phyloP scores from a whole-genome alignment of 1,139 yeast species.

The Geotrichum phurueaensis region DNA sequence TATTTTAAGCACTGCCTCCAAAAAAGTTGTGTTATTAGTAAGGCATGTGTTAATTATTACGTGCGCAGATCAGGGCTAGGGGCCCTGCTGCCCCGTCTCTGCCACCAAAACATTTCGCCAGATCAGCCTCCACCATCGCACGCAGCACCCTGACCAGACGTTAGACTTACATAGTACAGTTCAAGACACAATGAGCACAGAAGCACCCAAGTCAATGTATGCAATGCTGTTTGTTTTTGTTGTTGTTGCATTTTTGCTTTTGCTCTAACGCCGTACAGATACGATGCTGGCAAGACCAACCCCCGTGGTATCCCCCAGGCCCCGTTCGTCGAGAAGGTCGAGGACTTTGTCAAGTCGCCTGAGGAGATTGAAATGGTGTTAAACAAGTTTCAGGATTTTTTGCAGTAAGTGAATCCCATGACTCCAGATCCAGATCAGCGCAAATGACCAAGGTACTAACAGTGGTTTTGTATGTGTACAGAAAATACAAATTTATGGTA shows the following conservation, averaged over 20 bases:
- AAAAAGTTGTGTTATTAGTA: background rate
- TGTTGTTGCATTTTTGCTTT: background rate
- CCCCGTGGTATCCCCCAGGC: slow-evolving; percentile 97
- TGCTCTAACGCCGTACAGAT: slow-evolving; percentile 4
- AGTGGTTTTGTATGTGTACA: slow-evolving; percentile 10
- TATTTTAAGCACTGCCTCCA: background rate
- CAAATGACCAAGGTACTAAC: background rate
- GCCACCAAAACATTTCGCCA: background rate
- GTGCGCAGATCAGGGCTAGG: background rate
- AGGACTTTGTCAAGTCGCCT: slow-evolving; percentile 58
- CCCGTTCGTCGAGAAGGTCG: slow-evolving; percentile 84
- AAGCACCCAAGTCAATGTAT: slow-evolving; percentile 9
- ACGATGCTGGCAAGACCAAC: slow-evolving; percentile 39
- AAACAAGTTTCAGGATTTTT: slow-evolving; percentile 68
- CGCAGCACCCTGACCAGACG: background rate
- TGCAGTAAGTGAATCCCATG: slow-evolving; percentile 42
- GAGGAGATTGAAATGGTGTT: slow-evolving; percentile 68
- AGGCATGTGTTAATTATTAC: background rate
- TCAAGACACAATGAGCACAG: slow-evolving; percentile 4
- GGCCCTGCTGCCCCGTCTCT: background rate
- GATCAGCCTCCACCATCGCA: background rate
- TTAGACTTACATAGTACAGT: background rate
- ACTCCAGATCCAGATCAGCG: background rate
- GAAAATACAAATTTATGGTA: slow-evolving; percentile 70
- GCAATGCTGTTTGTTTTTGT: background rate